phyloP scores from a whole-genome alignment of 441 rosid species.

The Syzygium syzygioides region DNA sequence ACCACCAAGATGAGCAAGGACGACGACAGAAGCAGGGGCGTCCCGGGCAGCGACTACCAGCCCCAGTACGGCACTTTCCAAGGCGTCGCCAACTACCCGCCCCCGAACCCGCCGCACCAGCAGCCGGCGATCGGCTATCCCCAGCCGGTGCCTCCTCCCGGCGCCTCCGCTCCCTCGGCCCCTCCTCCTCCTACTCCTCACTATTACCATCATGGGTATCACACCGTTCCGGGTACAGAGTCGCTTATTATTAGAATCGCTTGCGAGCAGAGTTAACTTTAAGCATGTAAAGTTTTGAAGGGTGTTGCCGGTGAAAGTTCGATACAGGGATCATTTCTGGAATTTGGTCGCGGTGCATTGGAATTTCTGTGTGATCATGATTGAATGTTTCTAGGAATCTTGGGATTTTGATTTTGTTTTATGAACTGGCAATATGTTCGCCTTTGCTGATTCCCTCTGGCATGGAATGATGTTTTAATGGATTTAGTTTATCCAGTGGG shows the following conservation, averaged over 20 bases:
- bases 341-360: background rate
- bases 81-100: slow-evolving; percentile 86
- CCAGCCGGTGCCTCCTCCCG: slow-evolving; percentile 70
- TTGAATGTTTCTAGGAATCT: background rate
- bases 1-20: slow-evolving; percentile 6
- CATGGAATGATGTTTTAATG: background rate
- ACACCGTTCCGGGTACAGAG: slow-evolving; percentile 55
- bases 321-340: background rate
- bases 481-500: background rate
- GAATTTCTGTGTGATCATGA: background rate
- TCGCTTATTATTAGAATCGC: background rate
- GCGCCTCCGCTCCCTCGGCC: slow-evolving; percentile 32
- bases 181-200: slow-evolving; percentile 14
- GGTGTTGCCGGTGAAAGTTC: background rate
- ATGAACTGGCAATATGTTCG: background rate
- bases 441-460: background rate
- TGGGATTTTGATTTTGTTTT: background rate
- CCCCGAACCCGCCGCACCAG: slow-evolving; percentile 41
- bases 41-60: slow-evolving; percentile 2
- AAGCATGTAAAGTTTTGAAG: background rate
- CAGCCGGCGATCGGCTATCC: slow-evolving; percentile 73
- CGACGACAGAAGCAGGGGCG: background rate
- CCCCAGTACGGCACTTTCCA: slow-evolving; percentile 80
- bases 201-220: slow-evolving; percentile 58
- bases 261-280: background rate